A percentile compares a stretch with the other conserved stretches of the same genome.
Evolutionary conservation across 768 basidiomycete species (phyloP).

Genomic region (Kwoniella sp.): DNA sequence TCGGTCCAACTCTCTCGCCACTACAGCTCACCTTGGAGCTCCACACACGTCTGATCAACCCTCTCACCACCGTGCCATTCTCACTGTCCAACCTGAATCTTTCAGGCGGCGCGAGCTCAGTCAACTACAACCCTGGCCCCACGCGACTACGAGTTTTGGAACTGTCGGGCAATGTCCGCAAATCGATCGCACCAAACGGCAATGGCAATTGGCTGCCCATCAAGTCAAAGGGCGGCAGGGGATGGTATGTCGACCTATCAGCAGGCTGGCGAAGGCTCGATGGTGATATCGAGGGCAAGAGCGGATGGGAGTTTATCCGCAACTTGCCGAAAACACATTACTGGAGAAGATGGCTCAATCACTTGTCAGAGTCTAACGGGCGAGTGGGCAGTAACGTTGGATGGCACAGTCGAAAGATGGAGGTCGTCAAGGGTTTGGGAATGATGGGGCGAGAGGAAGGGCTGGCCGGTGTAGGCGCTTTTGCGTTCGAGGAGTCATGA

Average conservation of each 20-base stretch:
- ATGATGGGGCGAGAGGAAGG: constrained; percentile 92
- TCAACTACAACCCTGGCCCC: constrained; percentile 57
- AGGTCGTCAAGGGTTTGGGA: constrained; percentile 87
- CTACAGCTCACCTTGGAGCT: constrained; percentile 75
- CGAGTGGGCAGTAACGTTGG: constrained; percentile 89
- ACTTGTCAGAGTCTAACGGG: constrained; percentile 76
- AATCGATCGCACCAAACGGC: constrained; percentile 68
- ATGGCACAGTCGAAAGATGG: constrained; percentile 97
- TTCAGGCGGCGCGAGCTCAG: constrained; percentile 27
- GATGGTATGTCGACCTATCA: constrained; percentile 91
- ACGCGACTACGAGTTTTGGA: constrained; percentile 86
- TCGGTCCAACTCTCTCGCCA: constrained; percentile 59
- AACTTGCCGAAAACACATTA: constrained; percentile 62
- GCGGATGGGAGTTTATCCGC: constrained; percentile 45
- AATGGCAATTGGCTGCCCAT: constrained; percentile 75
- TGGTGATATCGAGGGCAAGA: constrained; percentile 10
- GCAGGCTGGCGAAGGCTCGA: constrained; percentile 66
- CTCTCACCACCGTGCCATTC: constrained; percentile 77
- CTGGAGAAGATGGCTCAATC: constrained; percentile 70
- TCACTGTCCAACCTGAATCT: constrained; percentile 63
- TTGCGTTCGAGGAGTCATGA: constrained; percentile 60
- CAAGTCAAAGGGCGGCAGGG: constrained; percentile 87
- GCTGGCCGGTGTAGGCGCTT: constrained; percentile 88
- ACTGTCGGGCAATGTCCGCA: constrained; percentile 70
- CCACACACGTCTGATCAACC: constrained; percentile 75